Base-by-base conservation (phyloP, 768 basidiomycete species). In the Hericium erinaceus region DNA sequence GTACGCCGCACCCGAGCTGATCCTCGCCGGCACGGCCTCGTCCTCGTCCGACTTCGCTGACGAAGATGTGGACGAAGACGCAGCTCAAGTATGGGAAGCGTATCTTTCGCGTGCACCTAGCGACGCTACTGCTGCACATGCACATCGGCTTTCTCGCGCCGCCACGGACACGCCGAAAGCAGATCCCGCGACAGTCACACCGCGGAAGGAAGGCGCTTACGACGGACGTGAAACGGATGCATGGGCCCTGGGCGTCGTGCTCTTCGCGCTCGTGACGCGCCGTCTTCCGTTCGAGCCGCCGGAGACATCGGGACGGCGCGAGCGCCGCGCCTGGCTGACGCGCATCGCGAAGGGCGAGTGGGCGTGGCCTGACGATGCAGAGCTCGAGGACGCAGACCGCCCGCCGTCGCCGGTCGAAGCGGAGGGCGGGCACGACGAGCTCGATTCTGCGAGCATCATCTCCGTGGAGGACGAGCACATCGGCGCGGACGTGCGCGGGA, bases 211-310 rank as follows among this genome's bases (percentile, higher is more conserved):
- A 33, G 73, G 75, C 51, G 73, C 77, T 37, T 95, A 95, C 70
- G 91, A 95, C 69, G 90, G 89, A 2, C 76, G 89, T 13, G 78
- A 84, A 67, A 93, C 90, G 54, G 92, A 95, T 68, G 83, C 86
- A 12, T 95, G 92, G 92, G 90, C 91, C 10, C 84, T 86, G 64
- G 92, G 92, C 1, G 86, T 93, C n/a, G 89, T 92, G 52, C 71
- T 94, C 12, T 95, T 82, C 69, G 89, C 87, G 39, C 75, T 94
- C 52, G 78, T 84, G 8, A 83, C 78, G 40, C 77, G 91, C 40
- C 70, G 76, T 39, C 68, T 94, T 55, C 92, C 91, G 4, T 95
- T 95, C 72, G 90, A 74, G 50, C 48, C 64, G 12, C 58, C 64
- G 0, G 55, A 54, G 26, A 38, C 58, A 11, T n/a, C 56, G 33